Conservation (phyloP, 768 basidiomycete genomes). For the Austroboletus eburneus region DNA sequence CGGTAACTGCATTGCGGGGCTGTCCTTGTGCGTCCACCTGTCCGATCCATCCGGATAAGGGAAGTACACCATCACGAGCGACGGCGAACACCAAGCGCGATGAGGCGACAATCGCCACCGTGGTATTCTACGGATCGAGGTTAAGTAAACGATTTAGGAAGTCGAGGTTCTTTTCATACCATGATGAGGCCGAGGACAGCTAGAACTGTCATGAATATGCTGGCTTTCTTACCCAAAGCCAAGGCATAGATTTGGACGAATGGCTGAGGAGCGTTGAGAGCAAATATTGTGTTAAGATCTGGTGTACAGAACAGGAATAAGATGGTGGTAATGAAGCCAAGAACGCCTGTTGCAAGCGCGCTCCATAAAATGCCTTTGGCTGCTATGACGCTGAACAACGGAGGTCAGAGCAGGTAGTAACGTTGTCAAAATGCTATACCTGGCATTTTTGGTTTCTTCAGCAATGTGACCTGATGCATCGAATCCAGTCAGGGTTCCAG, state of each 20-base stretch:
- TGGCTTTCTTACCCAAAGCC: constrained; percentile 74
- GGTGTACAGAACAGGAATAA: constrained; percentile 85
- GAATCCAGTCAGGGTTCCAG: constrained; percentile 86
- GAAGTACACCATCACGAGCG: constrained; percentile 90
- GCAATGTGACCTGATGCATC: constrained; percentile 87
- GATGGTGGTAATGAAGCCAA: constrained; percentile 77
- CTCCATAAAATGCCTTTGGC: constrained; percentile 80
- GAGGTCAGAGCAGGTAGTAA: neutral
- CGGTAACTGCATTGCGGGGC: constrained; percentile 80
- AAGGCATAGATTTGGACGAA: constrained; percentile 86
- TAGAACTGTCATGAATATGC: constrained; percentile 84
- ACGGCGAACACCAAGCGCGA: constrained; percentile 89
- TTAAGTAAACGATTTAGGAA: neutral
- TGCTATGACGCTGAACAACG: constrained; percentile 56
- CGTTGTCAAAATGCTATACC: constrained; percentile 29
- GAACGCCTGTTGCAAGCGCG: constrained; percentile 69
- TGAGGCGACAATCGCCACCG: constrained; percentile 81
- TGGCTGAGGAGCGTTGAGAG: constrained; percentile 80
- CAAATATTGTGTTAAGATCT: constrained; percentile 69
- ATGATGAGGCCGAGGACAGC: constrained; percentile 83
- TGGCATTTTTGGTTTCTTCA: constrained; percentile 84
- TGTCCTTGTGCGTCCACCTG: constrained; percentile 66
- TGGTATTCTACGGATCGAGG: constrained; percentile 59
- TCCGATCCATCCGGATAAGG: constrained; percentile 79
- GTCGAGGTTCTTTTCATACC: constrained; percentile 46